Evolutionary conservation across 1,284 basidiomycete genomes (phyloP), one percentile per base, ranked within the genome.

Genomic region (Trametes polyzona): DNA sequence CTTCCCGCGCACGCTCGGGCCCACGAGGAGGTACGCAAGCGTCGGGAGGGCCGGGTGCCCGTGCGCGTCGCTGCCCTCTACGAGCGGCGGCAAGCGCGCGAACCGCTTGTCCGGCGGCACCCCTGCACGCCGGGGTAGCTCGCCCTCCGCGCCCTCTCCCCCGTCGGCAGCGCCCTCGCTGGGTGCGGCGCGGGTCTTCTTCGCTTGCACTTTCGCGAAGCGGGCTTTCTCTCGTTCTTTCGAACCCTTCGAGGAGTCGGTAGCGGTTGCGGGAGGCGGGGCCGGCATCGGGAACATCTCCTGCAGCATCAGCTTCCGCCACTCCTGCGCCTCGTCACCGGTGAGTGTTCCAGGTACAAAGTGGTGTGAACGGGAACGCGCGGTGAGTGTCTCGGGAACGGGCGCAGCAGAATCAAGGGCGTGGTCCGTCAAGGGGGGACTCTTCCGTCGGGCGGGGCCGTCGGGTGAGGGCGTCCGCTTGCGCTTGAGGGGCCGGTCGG

Each of bases 1-100:
- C 72, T 92, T 94, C n/a, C 95, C 95, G 3, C 93, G 85, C 35
- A 88, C 77, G 2, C 79, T 79, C 0, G 94, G 92, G 0, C 93
- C 93, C 46, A 92, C 80, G 39, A 90, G 73, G 23, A 96, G 79
- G 70, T 95, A 97, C 39, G 49, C 58, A 4, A 63, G 37, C 19
- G 55, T 57, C 27, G 61, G 58, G 19, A 60, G 43, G 14, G 40
- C 40, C 7, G 57, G 27, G 3, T 52, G 36, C 19, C 21, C 32
- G 10, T 33, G 37, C 27, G 24, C 44, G 21, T 42, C 37, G 8
- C 33, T 16, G 19, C 43, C 56, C 16, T 47, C 41, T 1, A 39
- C 44, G 4, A 63, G 47, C 12, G 42, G 47, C 7, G 61, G 61
- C 9, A 63, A 51, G 7, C 58, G 52, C 24, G 50, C 19, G 14